Evolutionary conservation across 2,329 filamentous ascomycete species (phyloP).

Genomic region (Ophiostoma angusticollis): DNA sequence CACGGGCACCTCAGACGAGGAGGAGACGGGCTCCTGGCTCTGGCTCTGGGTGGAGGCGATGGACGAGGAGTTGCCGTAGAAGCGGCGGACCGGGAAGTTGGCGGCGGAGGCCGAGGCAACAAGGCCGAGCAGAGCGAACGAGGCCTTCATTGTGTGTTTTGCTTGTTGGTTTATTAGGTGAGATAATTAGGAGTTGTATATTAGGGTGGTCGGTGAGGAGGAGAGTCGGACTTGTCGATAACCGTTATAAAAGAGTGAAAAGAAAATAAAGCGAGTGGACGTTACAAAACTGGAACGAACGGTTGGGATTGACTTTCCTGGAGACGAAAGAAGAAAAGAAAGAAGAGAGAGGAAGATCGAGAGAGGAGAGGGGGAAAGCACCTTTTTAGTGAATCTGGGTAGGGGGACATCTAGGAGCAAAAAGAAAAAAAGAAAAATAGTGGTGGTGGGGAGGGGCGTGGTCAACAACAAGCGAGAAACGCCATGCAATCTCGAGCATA

Average conservation of each 20-base stretch:
- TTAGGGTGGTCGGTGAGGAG: background rate
- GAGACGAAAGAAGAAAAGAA: background rate
- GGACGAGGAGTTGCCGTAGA: slow-evolving; percentile 6
- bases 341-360: background rate
- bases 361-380: background rate
- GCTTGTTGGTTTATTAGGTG: background rate
- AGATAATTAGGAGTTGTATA: background rate
- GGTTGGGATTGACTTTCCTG: background rate
- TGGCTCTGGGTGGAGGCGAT: too few species aligned
- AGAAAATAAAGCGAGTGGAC: background rate
- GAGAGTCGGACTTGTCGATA: too few species aligned
- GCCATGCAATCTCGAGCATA: too few species aligned
- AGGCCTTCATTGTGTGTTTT: slow-evolving; percentile 19
- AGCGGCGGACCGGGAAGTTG: slow-evolving; percentile 12
- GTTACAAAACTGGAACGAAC: background rate
- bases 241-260: too few species aligned
- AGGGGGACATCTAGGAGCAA: too few species aligned
- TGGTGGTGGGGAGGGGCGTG: too few species aligned
- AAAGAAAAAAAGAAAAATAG: too few species aligned
- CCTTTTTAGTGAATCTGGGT: background rate
- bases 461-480: too few species aligned
- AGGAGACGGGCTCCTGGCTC: too few species aligned
- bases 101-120: slow-evolving; percentile 18
- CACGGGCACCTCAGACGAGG: too few species aligned
- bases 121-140: slow-evolving; percentile 20